Evolutionary conservation across 495 filamentous ascomycete genomes (phyloP), one percentile per base, ranked within the genome.

Genomic region (Aspergillus campestris): DNA sequence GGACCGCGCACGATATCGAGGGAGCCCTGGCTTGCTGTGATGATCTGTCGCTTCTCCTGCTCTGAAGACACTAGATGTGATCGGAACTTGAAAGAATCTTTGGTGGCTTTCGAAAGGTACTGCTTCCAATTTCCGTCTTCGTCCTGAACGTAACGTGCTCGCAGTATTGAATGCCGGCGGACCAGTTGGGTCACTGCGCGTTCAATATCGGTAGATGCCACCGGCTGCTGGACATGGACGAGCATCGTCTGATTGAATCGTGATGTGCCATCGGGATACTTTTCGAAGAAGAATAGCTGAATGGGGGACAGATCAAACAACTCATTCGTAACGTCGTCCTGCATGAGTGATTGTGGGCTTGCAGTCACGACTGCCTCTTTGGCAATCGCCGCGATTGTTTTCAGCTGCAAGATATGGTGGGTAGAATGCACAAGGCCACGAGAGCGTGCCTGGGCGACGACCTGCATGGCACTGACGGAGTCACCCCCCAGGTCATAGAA

Each of bases 191-290:
- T 62, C 13, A 77, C 42, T 1, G 78, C 75, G 1, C 60, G 54
- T 6, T 53, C 48, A 9, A 84, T 43, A 12, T 71, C 67, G 8
- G 64, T 57, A 5, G 66, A 40, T 6, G 63, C 50, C 27, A 73
- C 61, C 2, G 46, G 52, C 42, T 58, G 61, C 11, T 62, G 70
- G 7, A 82, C 44, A 7, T 71, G 67, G 9, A 86, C 56, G 0
- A 82, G 51, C 34, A 82, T 66, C 53, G 75, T 79, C 49, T 79
- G 78, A 52, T 82, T 82, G 53, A 80, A 86, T 34, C 79, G 73
- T 41, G 74, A 71, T 40, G 66, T 61, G 2, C 62, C 67, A 11
- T 73, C 62, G 13, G 55, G 45, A 0, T 48, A 46, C 14, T 53
- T 41, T 18, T 81, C 63, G 52, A 84, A 83, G 54, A 77, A 83